Conservation (phyloP, 257 asterid species). For the Solanum pennellii region DNA sequence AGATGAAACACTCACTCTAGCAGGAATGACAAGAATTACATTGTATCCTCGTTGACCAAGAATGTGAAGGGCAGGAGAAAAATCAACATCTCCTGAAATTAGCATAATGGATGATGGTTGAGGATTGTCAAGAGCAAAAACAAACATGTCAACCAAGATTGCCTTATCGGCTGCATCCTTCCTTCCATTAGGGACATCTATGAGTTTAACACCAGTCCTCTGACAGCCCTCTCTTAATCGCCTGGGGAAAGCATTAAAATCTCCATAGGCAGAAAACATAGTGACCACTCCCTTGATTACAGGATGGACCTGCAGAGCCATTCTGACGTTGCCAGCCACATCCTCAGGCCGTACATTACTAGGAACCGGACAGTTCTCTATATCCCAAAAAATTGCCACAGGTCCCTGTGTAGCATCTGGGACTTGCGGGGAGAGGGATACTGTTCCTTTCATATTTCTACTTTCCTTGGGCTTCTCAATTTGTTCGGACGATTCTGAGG, state of each 20-base stretch:
- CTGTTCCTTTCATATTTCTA: constrained; percentile 11
- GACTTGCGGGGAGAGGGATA: constrained; percentile 21
- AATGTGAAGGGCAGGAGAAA: neutral
- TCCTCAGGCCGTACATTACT: constrained; percentile 78
- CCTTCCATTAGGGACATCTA: neutral
- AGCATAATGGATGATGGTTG: neutral
- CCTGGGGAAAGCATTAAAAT: constrained; percentile 31
- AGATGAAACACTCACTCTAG: neutral
- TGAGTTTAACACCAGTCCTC: neutral
- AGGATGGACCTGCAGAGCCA: constrained; percentile 80
- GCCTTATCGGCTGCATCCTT: neutral
- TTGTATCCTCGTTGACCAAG: neutral
- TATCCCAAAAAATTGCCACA: constrained; percentile 90
- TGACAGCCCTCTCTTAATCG: neutral
- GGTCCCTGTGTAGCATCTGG: constrained; percentile 32
- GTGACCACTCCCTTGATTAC: constrained; percentile 62
- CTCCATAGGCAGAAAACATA: constrained; percentile 70
- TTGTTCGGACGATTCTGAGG: constrained; percentile 7
- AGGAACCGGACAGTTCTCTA: constrained; percentile 91
- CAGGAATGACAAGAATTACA: neutral
- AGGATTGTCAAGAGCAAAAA: neutral
- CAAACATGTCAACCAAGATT: neutral
- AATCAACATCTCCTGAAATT: neutral
- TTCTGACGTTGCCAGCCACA: constrained; percentile 70
- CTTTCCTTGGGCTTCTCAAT: constrained; percentile 11